phyloP scores from a whole-genome alignment of 768 basidiomycete genomes.

The Rhizopogon roseolus region DNA sequence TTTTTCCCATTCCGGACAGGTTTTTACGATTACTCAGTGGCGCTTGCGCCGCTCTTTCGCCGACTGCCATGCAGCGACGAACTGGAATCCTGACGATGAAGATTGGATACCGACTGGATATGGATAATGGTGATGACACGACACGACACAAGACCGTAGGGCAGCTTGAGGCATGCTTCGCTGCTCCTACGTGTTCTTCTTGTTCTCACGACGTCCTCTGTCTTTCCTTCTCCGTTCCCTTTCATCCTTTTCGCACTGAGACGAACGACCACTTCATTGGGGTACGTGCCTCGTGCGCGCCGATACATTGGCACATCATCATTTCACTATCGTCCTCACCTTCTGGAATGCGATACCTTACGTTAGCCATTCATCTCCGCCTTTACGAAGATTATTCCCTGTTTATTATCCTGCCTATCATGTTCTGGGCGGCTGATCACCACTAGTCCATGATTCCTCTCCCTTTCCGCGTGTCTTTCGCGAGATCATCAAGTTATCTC shows the following conservation, averaged over 20 bases:
- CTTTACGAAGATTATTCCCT: constrained; percentile 15
- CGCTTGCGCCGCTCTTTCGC: constrained; percentile 46
- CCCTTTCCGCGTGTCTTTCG: constrained; percentile 13
- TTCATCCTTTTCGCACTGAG: constrained; percentile 54
- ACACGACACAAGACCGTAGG: constrained; percentile 68
- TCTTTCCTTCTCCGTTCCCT: constrained; percentile 42
- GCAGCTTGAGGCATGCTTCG: constrained; percentile 54
- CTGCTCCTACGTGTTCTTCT: constrained; percentile 45
- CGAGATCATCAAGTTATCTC: constrained; percentile 26
- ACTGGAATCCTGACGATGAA: constrained; percentile 33
- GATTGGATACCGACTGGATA: constrained; percentile 43
- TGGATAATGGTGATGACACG: constrained; percentile 54
- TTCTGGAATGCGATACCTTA: constrained; percentile 16
- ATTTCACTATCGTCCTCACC: constrained; percentile 22
- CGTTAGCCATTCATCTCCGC: constrained; percentile 16
- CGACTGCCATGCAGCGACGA: constrained; percentile 24
- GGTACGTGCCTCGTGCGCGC: constrained; percentile 75
- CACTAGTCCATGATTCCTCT: constrained; percentile 26
- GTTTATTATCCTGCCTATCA: constrained; percentile 40
- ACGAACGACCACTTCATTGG: constrained; percentile 79
- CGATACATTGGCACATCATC: constrained; percentile 67
- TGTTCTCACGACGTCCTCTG: constrained; percentile 36
- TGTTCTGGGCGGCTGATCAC: constrained; percentile 42
- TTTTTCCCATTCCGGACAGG: constrained; percentile 20
- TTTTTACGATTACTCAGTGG: constrained; percentile 30